These are phyloP conservation scores for Monoraphidium neglectum DNA, from an alignment of 139 green algal genomes.

Conservation along the genomic window DNA sequence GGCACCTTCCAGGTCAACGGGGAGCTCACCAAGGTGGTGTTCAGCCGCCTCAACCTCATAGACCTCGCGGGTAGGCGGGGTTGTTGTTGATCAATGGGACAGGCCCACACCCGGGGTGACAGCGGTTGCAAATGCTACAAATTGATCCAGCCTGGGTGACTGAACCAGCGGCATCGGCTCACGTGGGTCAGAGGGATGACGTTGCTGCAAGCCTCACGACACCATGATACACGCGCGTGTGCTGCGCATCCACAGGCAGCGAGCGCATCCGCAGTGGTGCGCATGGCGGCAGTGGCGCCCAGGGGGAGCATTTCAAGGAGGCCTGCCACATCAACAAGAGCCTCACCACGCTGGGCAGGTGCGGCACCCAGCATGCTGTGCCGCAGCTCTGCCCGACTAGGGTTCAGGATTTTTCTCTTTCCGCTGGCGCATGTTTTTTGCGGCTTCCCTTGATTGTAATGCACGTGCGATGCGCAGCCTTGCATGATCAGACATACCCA, in stretches of 20 bases:
- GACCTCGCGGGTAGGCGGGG: constrained; percentile 83
- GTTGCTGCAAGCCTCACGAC: background rate
- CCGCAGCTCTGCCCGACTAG: too few relatives aligned
- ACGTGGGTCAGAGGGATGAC: too few relatives aligned
- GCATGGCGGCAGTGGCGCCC: constrained; percentile 66
- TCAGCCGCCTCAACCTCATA: constrained; percentile 89
- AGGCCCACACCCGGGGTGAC: too few relatives aligned
- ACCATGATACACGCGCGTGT: background rate
- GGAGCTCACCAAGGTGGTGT: constrained; percentile 65
- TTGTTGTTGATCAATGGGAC: background rate
- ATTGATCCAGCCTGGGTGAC: too few relatives aligned
- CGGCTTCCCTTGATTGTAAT: too few relatives aligned
- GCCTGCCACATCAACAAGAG: constrained; percentile 96
- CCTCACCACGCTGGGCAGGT: constrained; percentile 86
- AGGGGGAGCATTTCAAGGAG: constrained; percentile 90
- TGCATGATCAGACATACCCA: too few relatives aligned
- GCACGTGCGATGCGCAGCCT: too few relatives aligned
- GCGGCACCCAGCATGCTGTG: background rate
- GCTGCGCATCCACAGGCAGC: constrained; percentile 60
- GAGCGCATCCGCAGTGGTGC: constrained; percentile 71
- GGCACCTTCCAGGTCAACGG: constrained; percentile 33
- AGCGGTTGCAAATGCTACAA: too few relatives aligned
- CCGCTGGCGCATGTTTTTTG: too few relatives aligned
- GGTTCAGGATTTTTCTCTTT: too few relatives aligned
- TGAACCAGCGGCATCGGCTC: too few relatives aligned